phyloP scores from a whole-genome alignment of 768 basidiomycete genomes.

The Suillus alpinus region DNA sequence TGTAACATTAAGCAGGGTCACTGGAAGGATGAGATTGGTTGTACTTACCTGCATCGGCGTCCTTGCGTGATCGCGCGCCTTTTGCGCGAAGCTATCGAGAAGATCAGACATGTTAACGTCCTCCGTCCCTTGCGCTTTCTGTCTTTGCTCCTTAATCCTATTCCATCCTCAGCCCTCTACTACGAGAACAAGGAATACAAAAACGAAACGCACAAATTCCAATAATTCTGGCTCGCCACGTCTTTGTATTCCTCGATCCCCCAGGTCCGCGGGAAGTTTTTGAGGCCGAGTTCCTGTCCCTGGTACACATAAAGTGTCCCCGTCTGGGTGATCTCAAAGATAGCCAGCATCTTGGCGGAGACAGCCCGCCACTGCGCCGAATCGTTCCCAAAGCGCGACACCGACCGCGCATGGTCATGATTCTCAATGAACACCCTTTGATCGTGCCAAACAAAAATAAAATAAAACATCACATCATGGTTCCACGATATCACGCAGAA shows the following conservation, averaged over 20 bases:
- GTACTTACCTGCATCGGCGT: slow-evolving; percentile 61
- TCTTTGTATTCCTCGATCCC: slow-evolving; percentile 74
- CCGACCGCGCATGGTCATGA: slow-evolving; percentile 63
- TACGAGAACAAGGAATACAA: not conserved
- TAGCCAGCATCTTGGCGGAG: slow-evolving; percentile 63
- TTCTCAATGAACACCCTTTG: slow-evolving; percentile 64
- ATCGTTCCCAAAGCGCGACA: slow-evolving; percentile 69
- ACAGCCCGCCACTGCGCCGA: slow-evolving; percentile 49
- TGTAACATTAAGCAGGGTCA: slow-evolving; percentile 19
- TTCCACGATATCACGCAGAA: slow-evolving; percentile 2
- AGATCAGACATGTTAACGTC: slow-evolving; percentile 63
- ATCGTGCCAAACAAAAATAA: slow-evolving; percentile 1
- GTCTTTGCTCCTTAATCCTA: slow-evolving; percentile 41
- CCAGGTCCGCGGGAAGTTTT: slow-evolving; percentile 62
- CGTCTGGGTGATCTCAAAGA: slow-evolving; percentile 56
- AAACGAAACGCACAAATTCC: slow-evolving; percentile 43
- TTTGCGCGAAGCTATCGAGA: slow-evolving; percentile 52
- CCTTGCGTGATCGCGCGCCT: slow-evolving; percentile 70
- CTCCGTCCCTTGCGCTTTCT: slow-evolving; percentile 26
- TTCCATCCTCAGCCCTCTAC: not conserved
- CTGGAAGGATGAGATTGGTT: not conserved
- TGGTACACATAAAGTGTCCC: slow-evolving; percentile 76
- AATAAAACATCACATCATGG: not conserved
- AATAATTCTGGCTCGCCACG: slow-evolving; percentile 59
- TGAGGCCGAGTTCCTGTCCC: slow-evolving; percentile 70